Base-by-base conservation (phyloP, 2,329 filamentous ascomycete genomes). In the Aspergillus calidoustus region DNA sequence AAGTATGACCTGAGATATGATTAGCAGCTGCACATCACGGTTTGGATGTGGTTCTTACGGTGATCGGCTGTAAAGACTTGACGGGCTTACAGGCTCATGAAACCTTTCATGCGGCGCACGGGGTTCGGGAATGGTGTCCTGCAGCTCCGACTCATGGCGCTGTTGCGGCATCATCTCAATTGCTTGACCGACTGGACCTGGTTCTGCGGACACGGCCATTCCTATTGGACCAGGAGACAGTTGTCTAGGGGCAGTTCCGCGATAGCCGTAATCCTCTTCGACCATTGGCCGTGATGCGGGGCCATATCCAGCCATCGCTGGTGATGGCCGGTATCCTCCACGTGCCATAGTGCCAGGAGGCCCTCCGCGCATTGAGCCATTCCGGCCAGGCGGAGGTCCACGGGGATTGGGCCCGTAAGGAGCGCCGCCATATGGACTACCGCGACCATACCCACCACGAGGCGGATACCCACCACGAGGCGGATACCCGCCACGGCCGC, bases 151-250 rank as follows among this genome's bases (percentile, higher is more conserved):
- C 5, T 70, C 69, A 25, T 66, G 60, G 44, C 83, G 83, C n/a
- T 82, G 81, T n/a, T 83, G 81, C 38, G 89, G 88, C 73, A 93
- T 89, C 91, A 96, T 93, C 74, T 95, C 92, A 57, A 93, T 85
- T 3, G 90, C 87, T 71, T 89, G 89, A 9, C 88, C 88, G 13
- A 88, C 80, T 15, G 77, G 71, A 43, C 72, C 72, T 15, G 69
- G 69, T 28, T 79, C 77, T 25, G 76, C 74, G 13, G 73, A 73
- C 7, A 74, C 60, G 2, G 73, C 72, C 73, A 76, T 76, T 49
- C 71, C 73, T 61, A 74, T 72, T 2, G 72, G 69, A 5, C 71
- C 71, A 1, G 74, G 74, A 17, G 76, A 76, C 9, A 71, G 73
- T 25, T 73, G 70, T 44, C 72, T 72, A n/a, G 67, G 60, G 15